phyloP scores from a whole-genome alignment of 805 yeast genomes.

The Pichia membranifaciens region DNA sequence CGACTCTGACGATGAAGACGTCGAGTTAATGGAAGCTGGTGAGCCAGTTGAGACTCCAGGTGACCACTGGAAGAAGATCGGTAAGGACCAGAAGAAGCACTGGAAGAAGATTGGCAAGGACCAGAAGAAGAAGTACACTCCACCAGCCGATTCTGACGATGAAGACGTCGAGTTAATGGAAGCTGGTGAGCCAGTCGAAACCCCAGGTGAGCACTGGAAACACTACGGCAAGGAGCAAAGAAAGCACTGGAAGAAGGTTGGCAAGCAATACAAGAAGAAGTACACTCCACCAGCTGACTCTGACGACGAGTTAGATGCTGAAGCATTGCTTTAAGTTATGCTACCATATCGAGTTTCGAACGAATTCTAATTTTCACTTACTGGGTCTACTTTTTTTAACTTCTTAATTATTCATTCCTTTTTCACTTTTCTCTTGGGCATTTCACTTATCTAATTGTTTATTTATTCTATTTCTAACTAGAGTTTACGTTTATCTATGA shows the following conservation, averaged over 20 bases:
- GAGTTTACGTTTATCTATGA: too few species aligned
- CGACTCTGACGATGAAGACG: conserved; percentile 13
- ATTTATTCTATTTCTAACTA: too few species aligned
- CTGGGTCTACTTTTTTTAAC: too few species aligned
- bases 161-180: conserved; percentile 10
- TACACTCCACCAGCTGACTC: conserved; percentile 20
- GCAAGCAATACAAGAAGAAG: conserved; percentile 26
- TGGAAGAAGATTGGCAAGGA: conserved; percentile 25
- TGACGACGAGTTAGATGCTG: conserved; percentile 12
- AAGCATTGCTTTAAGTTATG: conserved; percentile 4
- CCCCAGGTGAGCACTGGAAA: conserved; percentile 18
- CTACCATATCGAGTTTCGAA: too few species aligned
- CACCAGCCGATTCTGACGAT: conserved; percentile 15
- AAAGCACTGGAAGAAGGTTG: conserved; percentile 27
- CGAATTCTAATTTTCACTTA: too few species aligned
- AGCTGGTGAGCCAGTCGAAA: conserved; percentile 9
- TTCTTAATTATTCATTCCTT: too few species aligned
- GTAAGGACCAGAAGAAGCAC: conserved; percentile 21
- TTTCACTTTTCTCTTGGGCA: not conserved
- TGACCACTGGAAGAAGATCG: conserved; percentile 20
- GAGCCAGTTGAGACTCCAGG: conserved; percentile 13
- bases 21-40: not conserved
- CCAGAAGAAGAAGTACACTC: conserved; percentile 23
- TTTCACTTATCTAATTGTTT: not conserved
- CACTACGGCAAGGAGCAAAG: conserved; percentile 20